These are phyloP conservation scores for Remersonia thermophila DNA, from an alignment of 2,329 filamentous ascomycete genomes.

Conservation along the genomic window DNA sequence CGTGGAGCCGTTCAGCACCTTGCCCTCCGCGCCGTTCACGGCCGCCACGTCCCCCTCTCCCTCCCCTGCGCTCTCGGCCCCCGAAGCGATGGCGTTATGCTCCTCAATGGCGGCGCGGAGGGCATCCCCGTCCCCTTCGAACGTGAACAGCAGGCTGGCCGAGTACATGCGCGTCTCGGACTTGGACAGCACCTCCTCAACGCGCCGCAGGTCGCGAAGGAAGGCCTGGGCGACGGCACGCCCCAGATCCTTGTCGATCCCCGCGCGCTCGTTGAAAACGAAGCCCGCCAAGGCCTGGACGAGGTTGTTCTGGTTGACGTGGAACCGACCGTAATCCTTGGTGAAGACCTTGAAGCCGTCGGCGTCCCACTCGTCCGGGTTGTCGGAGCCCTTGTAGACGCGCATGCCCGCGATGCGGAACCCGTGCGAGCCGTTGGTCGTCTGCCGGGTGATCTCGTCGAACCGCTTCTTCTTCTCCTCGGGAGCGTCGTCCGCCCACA, in stretches of 20 bases:
- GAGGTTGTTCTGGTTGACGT: slow-evolving; percentile 42
- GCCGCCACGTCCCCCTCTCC: slow-evolving; percentile 9
- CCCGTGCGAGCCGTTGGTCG: slow-evolving; percentile 47
- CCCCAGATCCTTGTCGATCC: slow-evolving; percentile 47
- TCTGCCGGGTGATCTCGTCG: slow-evolving; percentile 44
- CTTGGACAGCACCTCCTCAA: slow-evolving; percentile 39
- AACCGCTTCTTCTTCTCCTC: slow-evolving; percentile 47
- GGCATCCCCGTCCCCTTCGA: slow-evolving; percentile 48
- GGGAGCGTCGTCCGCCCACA: slow-evolving; percentile 70
- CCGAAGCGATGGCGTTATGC: slow-evolving; percentile 36
- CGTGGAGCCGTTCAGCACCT: neutral
- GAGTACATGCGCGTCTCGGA: slow-evolving; percentile 55
- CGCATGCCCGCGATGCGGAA: slow-evolving; percentile 56
- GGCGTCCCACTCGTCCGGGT: slow-evolving; percentile 37
- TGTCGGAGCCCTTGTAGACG: slow-evolving; percentile 44
- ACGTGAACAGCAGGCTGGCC: slow-evolving; percentile 49
- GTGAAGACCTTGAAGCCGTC: slow-evolving; percentile 48
- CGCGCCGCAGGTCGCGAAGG: slow-evolving; percentile 37
- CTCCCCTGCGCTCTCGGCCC: slow-evolving; percentile 39
- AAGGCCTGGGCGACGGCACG: slow-evolving; percentile 43
- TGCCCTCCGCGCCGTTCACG: neutral
- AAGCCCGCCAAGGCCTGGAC: slow-evolving; percentile 42
- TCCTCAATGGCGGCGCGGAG: slow-evolving; percentile 41
- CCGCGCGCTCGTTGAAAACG: slow-evolving; percentile 44
- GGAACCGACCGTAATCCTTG: slow-evolving; percentile 47